Base-by-base conservation (phyloP, 1,284 basidiomycete genomes). In the Ustilago sp. region DNA sequence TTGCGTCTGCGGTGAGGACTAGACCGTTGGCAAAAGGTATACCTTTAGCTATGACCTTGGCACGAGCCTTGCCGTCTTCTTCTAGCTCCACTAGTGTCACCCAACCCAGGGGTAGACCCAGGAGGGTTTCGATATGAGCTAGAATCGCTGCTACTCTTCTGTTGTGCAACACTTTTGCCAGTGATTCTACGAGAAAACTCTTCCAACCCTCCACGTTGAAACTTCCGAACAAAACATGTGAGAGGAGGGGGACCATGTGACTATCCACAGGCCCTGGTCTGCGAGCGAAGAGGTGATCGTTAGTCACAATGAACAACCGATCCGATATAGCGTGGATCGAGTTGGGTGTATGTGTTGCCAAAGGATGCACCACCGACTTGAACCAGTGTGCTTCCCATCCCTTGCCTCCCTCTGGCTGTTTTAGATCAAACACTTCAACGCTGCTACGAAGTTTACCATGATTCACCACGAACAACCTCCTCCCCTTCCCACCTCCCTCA, bases 1-100 rank as follows among this genome's bases (percentile, higher is more conserved):
- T 81, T 1, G 88, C 88, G 3, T 88, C 85, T 0, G 88, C 88
- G 0, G 90, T 91, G 48, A 92, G 67, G 0, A 90, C 87, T 57
- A 92, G 74, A 36, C 92, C 92, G 77, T 93, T 93, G 7, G 92
- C 87, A 83, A 92, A 92, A 0, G 91, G 86, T 15, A 92, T 86
- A 59, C 89, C 88, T 5, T 86, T 80, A 2, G 88, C 88, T 3
- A 87, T 86, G 36, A 90, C 83, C 2, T 83, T 78, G 60, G 70
- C 68, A 9, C 48, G 13, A n/a, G 76, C 52, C 1, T 60, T 60
- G 4, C 19, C n/a, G 3, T 31, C 35, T 5, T 19, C 56, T 12
- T 51, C 19, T 19, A 17, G 8, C 12, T 39, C 31, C 3, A 13
- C 41, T 3, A 17, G 36, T 0, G 67, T 51, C 52, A 92, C 88